Conservation (phyloP, 352 stramenopile genomes). For the Phytophthora uliginosa region DNA sequence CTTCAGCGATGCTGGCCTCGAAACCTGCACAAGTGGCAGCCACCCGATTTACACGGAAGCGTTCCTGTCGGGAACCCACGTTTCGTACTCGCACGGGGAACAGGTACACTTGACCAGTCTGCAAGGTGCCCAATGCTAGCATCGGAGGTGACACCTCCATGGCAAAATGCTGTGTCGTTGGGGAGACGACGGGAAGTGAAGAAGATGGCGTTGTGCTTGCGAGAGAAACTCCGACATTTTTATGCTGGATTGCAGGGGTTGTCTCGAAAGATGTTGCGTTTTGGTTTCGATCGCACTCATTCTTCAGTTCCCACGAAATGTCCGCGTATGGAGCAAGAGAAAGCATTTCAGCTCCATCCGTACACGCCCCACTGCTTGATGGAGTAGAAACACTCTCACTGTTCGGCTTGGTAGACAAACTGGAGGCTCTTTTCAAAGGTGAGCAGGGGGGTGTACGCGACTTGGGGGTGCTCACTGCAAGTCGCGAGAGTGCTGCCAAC, state of each 20-base stretch:
- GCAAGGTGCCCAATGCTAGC: constrained; percentile 50
- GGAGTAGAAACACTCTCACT: constrained; percentile 15
- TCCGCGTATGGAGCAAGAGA: constrained; percentile 34
- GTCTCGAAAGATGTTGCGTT: background rate
- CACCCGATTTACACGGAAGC: constrained; percentile 71
- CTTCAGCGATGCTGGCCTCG: constrained; percentile 55
- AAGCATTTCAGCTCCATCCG: constrained; percentile 40
- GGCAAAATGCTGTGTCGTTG: constrained; percentile 44
- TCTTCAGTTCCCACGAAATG: constrained; percentile 36
- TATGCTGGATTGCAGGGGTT: constrained; percentile 12
- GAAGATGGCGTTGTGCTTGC: constrained; percentile 6
- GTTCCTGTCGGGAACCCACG: constrained; percentile 70
- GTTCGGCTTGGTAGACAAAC: background rate
- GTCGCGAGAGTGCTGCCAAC: constrained; percentile 54
- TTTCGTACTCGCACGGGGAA: constrained; percentile 78
- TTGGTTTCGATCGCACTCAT: constrained; percentile 9
- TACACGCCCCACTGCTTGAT: constrained; percentile 9
- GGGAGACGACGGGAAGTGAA: constrained; percentile 25
- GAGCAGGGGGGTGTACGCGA: constrained; percentile 44
- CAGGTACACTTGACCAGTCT: constrained; percentile 66
- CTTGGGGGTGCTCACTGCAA: constrained; percentile 45
- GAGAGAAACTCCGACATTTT: constrained; percentile 5
- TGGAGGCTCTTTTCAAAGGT: constrained; percentile 24
- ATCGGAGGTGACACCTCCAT: constrained; percentile 68
- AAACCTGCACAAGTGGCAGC: constrained; percentile 48